Conservation (phyloP, 768 basidiomycete genomes). For the Astraeus odoratus region DNA sequence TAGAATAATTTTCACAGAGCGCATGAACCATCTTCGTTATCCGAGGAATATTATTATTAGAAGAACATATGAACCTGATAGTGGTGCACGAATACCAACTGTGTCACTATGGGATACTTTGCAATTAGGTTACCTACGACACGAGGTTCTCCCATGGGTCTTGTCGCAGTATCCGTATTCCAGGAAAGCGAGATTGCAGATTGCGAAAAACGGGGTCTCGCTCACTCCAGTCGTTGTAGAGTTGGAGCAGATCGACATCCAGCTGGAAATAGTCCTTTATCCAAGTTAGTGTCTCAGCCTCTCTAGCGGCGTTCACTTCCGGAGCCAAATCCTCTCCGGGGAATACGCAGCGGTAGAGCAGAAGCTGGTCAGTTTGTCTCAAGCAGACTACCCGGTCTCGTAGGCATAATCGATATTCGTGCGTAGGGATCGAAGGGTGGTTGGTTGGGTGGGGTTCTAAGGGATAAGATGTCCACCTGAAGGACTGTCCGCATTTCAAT, state of each 20-base stretch:
- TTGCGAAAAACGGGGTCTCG: constrained; percentile 71
- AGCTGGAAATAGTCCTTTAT: constrained; percentile 88
- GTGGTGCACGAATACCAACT: not conserved
- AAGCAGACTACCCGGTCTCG: constrained; percentile 81
- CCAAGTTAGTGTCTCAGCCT: constrained; percentile 68
- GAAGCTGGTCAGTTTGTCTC: constrained; percentile 54
- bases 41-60: constrained; percentile 92
- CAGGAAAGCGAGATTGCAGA: constrained; percentile 58
- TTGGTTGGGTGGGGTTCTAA: constrained; percentile 19
- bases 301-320: constrained; percentile 28
- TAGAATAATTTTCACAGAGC: constrained; percentile 72
- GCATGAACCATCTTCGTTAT: constrained; percentile 91
- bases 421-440: constrained; percentile 20
- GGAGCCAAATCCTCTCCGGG: constrained; percentile 36
- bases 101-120: not conserved
- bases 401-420: constrained; percentile 77
- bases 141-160: constrained; percentile 95
- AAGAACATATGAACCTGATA: constrained; percentile 90
- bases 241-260: constrained; percentile 55
- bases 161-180: constrained; percentile 83
- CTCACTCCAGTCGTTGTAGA: constrained; percentile 73
- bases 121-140: constrained; percentile 53
- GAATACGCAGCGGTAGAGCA: constrained; percentile 69
- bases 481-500: constrained; percentile 78
- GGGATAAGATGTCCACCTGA: constrained; percentile 66